Percentiles rank a stretch among this genome's conserved stretches.
Evolutionary conservation across 2,329 filamentous ascomycete genomes (phyloP).

Genomic region (Colletotrichum nymphaeae): DNA sequence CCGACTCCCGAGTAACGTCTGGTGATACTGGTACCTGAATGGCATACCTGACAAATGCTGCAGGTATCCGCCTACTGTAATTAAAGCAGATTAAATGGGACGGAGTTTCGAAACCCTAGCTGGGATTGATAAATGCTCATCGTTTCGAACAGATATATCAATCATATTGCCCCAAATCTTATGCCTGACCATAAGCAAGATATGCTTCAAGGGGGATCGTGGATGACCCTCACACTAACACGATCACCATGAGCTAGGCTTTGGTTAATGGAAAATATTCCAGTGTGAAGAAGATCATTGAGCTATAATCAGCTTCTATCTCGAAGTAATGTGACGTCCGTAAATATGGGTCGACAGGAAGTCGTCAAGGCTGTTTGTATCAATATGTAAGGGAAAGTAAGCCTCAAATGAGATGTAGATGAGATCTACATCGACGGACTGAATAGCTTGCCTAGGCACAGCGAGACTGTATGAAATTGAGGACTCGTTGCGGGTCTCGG

Average conservation of each 20-base stretch:
- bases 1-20: neutral
- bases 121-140: neutral
- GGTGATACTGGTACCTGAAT: neutral
- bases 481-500: neutral
- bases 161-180: no score
- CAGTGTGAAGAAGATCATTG: neutral
- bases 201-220: no score
- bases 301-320: neutral
- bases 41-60: slow-evolving; percentile 8
- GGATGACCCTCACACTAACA: no score
- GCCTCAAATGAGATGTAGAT: neutral
- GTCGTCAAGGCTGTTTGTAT: neutral
- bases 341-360: neutral
- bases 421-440: neutral
- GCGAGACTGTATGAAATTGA: neutral
- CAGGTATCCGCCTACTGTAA: slow-evolving; percentile 14
- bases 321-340: neutral
- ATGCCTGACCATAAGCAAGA: no score
- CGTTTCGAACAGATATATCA: neutral
- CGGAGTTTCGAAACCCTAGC: neutral
- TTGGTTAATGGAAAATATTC: neutral
- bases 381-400: neutral
- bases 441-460: neutral
- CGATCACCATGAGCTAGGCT: no score
- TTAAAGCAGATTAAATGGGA: neutral